Conservation (phyloP, 2,329 filamentous ascomycete species). For the Aureobasidium sp. region DNA sequence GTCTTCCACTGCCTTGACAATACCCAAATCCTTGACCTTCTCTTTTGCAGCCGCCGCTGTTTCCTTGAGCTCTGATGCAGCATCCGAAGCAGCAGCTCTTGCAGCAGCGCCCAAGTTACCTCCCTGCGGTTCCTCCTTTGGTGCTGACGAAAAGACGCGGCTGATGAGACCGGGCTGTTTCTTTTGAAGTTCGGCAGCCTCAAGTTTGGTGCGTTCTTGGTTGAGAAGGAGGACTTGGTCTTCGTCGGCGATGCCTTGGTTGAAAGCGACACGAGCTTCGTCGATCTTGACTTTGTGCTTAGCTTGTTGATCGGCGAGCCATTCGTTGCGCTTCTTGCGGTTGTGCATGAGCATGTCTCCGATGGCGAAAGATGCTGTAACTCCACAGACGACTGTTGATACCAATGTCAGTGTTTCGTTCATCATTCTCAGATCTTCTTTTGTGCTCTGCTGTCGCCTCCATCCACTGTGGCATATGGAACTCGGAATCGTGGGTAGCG, state of each 20-base stretch:
- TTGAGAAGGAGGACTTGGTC: constrained; percentile 45
- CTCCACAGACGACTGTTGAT: constrained; percentile 46
- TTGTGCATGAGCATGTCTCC: constrained; percentile 61
- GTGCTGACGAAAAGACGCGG: constrained; percentile 25
- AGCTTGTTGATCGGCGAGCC: constrained; percentile 45
- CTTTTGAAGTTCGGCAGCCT: constrained; percentile 37
- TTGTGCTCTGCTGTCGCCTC: neutral
- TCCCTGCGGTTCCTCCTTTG: constrained; percentile 29
- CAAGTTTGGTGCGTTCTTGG: constrained; percentile 55
- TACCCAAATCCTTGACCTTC: constrained; percentile 17
- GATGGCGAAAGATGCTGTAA: constrained; percentile 55
- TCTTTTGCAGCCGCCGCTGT: constrained; percentile 13
- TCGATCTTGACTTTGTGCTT: constrained; percentile 34
- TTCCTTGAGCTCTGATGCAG: constrained; percentile 14
- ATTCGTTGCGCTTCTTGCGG: constrained; percentile 54
- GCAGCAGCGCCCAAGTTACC: constrained; percentile 25
- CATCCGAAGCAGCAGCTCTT: constrained; percentile 12
- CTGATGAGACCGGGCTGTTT: constrained; percentile 29
- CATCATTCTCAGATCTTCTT: neutral
- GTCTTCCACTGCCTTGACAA: constrained; percentile 27
- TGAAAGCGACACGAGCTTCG: constrained; percentile 35
- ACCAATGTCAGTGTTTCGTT: neutral
- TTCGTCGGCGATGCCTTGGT: constrained; percentile 37
- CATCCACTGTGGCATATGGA: neutral
- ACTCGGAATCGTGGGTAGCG: neutral